Evolutionary conservation across 805 yeast genomes (phyloP).

Genomic region (Wickerhamomyces canadensis): DNA sequence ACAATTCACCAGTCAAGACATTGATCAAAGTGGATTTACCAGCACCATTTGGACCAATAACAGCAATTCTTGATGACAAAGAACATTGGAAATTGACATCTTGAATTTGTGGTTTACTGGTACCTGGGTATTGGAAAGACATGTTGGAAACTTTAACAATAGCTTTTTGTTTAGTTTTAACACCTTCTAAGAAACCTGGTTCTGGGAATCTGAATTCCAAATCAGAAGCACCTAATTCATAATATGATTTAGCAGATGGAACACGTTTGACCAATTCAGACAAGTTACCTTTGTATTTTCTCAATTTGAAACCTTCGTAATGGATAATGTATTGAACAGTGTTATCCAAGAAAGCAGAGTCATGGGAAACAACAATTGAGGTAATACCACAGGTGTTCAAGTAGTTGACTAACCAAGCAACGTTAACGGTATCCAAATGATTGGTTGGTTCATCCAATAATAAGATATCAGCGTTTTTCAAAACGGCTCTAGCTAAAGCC

Average conservation of each 20-base stretch:
- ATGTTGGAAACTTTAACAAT: constrained; percentile 96
- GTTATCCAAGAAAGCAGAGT: constrained; percentile 98
- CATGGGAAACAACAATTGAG: constrained; percentile 98
- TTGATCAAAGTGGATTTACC: constrained; percentile 99
- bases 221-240: constrained; percentile 98
- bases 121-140: constrained; percentile 99
- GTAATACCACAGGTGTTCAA: constrained; percentile 97
- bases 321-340: constrained; percentile 98
- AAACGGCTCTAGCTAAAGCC: constrained; percentile 98
- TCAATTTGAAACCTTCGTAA: constrained; percentile 99
- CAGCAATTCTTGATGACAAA: constrained; percentile 98
- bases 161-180: constrained; percentile 99
- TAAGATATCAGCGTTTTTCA: constrained; percentile 93
- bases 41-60: constrained; percentile 99
- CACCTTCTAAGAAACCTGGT: constrained; percentile 99
- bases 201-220: constrained; percentile 97
- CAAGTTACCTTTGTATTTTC: constrained; percentile 99
- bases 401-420: constrained; percentile 99
- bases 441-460: constrained; percentile 97
- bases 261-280: constrained; percentile 98
- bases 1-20: constrained; percentile 98
- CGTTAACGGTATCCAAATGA: constrained; percentile 99
- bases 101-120: constrained; percentile 86
- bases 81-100: constrained; percentile 98
- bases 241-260: constrained; percentile 98